These are phyloP conservation scores for Hyaloscypha finlandica DNA, from an alignment of 495 filamentous ascomycete species.

Conservation along the genomic window DNA sequence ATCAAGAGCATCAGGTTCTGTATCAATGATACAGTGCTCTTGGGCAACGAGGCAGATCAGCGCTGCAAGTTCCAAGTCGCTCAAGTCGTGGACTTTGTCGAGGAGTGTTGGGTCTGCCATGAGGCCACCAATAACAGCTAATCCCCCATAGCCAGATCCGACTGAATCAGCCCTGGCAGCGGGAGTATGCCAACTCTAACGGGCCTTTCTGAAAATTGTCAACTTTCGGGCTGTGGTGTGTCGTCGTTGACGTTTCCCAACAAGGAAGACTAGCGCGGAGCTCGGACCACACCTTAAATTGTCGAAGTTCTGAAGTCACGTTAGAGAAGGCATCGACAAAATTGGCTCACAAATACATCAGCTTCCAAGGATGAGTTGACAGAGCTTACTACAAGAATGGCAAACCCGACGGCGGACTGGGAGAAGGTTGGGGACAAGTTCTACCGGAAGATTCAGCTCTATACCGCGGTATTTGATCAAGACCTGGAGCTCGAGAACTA, in stretches of 20 bases:
- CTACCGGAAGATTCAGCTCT: slow-evolving; percentile 91
- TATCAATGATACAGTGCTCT: slow-evolving; percentile 87
- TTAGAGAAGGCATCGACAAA: slow-evolving; percentile 15
- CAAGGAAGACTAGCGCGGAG: slow-evolving; percentile 17
- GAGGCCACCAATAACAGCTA: slow-evolving; percentile 11
- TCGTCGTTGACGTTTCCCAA: neutral
- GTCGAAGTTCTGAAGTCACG: slow-evolving; percentile 15
- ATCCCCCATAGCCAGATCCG: slow-evolving; percentile 18
- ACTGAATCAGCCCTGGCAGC: neutral
- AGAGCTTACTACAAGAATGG: slow-evolving; percentile 19
- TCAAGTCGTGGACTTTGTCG: slow-evolving; percentile 69
- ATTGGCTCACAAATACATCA: neutral
- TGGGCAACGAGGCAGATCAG: slow-evolving; percentile 76
- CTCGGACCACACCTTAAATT: slow-evolving; percentile 27
- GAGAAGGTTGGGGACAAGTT: slow-evolving; percentile 87
- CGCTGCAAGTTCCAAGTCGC: slow-evolving; percentile 85
- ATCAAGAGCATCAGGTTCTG: slow-evolving; percentile 60
- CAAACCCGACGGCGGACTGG: slow-evolving; percentile 84
- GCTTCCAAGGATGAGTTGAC: slow-evolving; percentile 25
- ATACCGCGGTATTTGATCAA: slow-evolving; percentile 87
- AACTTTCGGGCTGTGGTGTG: neutral
- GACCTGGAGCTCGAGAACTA: slow-evolving; percentile 96
- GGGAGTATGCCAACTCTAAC: neutral
- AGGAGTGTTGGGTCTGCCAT: slow-evolving; percentile 66
- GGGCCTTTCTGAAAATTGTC: neutral